Percentiles rank a stretch among this genome's conserved stretches.
phyloP scores from a whole-genome alignment of 257 asterid species.

The Orobanche coerulescens region DNA sequence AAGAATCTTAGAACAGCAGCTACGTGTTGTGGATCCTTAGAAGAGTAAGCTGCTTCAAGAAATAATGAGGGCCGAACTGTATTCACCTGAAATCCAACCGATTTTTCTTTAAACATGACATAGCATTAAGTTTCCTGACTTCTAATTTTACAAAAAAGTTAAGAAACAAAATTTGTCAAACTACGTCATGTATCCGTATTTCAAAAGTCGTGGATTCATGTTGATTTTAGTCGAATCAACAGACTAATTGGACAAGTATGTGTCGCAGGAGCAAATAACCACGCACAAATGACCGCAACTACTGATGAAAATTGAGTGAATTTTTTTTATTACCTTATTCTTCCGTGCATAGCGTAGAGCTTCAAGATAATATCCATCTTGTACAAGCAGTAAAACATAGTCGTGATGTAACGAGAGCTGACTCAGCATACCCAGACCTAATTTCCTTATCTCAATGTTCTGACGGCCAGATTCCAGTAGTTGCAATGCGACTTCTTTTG shows the following conservation, averaged over 20 bases:
- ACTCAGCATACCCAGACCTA: slow-evolving; percentile 82
- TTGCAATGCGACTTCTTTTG: slow-evolving; percentile 87
- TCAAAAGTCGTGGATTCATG: not conserved
- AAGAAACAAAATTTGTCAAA: not conserved
- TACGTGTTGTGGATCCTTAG: slow-evolving; percentile 70
- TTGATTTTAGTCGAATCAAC: not conserved
- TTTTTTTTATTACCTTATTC: slow-evolving; percentile 47
- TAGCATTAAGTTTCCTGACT: not conserved
- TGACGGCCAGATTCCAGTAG: slow-evolving; percentile 73
- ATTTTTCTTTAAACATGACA: not conserved
- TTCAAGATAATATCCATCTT: slow-evolving; percentile 86
- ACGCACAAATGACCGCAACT: slow-evolving; percentile 7
- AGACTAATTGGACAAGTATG: not conserved
- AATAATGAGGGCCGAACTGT: slow-evolving; percentile 76
- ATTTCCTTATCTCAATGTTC: slow-evolving; percentile 60
- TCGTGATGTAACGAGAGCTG: slow-evolving; percentile 75
- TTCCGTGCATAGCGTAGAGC: slow-evolving; percentile 87
- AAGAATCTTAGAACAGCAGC: slow-evolving; percentile 85
- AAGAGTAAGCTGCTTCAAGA: slow-evolving; percentile 77
- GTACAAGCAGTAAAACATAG: slow-evolving; percentile 70
- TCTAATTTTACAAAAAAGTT: not conserved
- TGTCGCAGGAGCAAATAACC: slow-evolving; percentile 11
- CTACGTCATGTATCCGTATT: not conserved
- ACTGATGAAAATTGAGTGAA: not conserved
- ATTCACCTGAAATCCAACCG: slow-evolving; percentile 52